Evolutionary conservation across 768 basidiomycete species (phyloP).

Genomic region (Rhodotorula diobovata): DNA sequence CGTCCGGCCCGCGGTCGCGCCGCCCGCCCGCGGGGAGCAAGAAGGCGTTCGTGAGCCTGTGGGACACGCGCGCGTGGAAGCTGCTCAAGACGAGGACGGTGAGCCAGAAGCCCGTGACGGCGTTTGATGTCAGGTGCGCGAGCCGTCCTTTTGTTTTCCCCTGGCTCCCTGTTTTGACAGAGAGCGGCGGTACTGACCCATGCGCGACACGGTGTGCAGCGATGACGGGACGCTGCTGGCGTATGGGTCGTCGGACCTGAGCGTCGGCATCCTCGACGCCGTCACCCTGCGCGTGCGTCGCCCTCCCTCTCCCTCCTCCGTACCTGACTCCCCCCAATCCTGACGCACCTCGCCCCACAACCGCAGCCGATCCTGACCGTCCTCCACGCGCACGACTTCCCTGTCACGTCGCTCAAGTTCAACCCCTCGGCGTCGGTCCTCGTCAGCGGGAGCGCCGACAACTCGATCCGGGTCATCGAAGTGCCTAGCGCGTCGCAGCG

Average conservation of each 20-base stretch:
- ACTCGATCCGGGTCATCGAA: slow-evolving; percentile 71
- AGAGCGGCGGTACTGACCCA: neutral
- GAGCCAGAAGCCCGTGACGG: slow-evolving; percentile 73
- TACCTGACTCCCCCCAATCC: neutral
- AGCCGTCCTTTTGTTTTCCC: neutral
- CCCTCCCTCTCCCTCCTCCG: neutral
- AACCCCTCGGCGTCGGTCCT: slow-evolving; percentile 74
- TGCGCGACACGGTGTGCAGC: slow-evolving; percentile 49
- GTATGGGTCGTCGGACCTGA: slow-evolving; percentile 79
- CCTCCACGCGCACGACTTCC: slow-evolving; percentile 89
- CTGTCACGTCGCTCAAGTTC: slow-evolving; percentile 82
- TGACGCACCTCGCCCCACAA: neutral
- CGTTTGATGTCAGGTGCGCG: slow-evolving; percentile 60
- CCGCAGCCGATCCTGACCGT: slow-evolving; percentile 79
- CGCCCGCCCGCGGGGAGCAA: slow-evolving; percentile 2
- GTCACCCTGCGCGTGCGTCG: slow-evolving; percentile 65
- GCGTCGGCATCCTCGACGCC: slow-evolving; percentile 77
- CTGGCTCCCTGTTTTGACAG: neutral
- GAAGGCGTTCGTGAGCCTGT: slow-evolving; percentile 47
- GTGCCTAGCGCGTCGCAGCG: slow-evolving; percentile 53
- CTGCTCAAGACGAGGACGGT: slow-evolving; percentile 65
- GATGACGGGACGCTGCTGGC: slow-evolving; percentile 74
- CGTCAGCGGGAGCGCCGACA: slow-evolving; percentile 86
- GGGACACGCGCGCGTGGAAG: slow-evolving; percentile 68
- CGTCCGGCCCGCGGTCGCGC: too few relatives aligned